Percentiles rank a stretch among this genome's conserved stretches.
phyloP scores from a whole-genome alignment of 495 filamentous ascomycete species.

The Apodospora peruviana region DNA sequence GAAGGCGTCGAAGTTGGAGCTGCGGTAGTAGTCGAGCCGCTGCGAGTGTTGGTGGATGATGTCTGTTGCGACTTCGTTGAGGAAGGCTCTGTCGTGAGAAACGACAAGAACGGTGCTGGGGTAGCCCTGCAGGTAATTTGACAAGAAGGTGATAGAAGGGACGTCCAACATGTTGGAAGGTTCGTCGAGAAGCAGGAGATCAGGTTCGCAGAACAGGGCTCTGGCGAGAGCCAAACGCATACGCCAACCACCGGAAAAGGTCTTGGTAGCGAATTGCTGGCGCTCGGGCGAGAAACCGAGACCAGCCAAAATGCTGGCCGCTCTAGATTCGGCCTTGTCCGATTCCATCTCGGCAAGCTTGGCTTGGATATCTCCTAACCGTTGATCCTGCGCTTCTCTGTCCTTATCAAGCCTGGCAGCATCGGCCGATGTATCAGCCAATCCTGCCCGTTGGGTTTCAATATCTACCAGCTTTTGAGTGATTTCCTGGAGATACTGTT shows the following conservation, averaged over 20 bases:
- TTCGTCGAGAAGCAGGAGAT: conserved; percentile 94
- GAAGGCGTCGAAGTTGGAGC: conserved; percentile 96
- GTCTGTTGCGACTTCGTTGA: conserved; percentile 99
- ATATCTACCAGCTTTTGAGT: conserved; percentile 68
- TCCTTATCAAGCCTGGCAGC: conserved; percentile 78
- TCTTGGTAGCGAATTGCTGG: conserved; percentile 90
- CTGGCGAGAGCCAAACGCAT: conserved; percentile 94
- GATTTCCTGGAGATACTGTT: conserved; percentile 61
- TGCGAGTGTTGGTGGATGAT: conserved; percentile 98
- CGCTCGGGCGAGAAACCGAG: conserved; percentile 93
- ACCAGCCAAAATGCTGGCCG: conserved; percentile 92
- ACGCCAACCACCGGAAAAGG: conserved; percentile 99
- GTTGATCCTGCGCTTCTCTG: conserved; percentile 82
- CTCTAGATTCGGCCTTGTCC: conserved; percentile 92
- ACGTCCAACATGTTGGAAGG: conserved; percentile 99
- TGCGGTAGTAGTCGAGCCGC: conserved; percentile 96
- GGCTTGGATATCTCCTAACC: conserved; percentile 79
- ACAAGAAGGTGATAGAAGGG: conserved; percentile 97
- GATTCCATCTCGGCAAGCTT: conserved; percentile 99
- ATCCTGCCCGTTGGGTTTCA: conserved; percentile 67
- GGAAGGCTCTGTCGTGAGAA: conserved; percentile 96
- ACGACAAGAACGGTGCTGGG: conserved; percentile 95
- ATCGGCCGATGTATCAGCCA: conserved; percentile 84
- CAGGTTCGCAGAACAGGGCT: conserved; percentile 97
- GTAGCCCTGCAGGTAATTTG: conserved; percentile 91